These are phyloP conservation scores for Microglena sp. DNA, from an alignment of 139 green algal genomes.

Conservation along the genomic window DNA sequence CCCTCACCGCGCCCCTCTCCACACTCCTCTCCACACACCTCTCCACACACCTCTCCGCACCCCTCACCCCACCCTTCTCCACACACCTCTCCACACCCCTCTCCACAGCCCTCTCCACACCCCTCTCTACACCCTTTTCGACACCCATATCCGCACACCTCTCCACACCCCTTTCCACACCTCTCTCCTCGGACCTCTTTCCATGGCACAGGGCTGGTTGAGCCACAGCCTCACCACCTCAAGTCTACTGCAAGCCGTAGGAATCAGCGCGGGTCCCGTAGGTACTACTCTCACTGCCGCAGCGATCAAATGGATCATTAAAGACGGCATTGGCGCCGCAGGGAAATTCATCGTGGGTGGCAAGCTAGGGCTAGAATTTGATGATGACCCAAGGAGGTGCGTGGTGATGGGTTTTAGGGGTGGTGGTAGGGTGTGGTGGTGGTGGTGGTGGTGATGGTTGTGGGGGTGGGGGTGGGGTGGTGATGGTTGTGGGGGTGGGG, in stretches of 20 bases:
- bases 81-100: not conserved
- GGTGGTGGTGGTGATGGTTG: too few species aligned
- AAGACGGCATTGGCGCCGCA: conserved; percentile 64
- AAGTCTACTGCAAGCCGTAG: conserved; percentile 64
- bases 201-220: conserved; percentile 9
- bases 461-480: too few species aligned
- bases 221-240: conserved; percentile 51
- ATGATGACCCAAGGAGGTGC: conserved; percentile 45
- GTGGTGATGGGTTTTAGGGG: too few species aligned
- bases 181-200: not conserved
- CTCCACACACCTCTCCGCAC: not conserved
- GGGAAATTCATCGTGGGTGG: conserved; percentile 55
- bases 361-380: conserved; percentile 54
- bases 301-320: conserved; percentile 65
- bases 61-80: not conserved
- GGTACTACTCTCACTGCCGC: conserved; percentile 33
- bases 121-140: not conserved
- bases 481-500: too few species aligned
- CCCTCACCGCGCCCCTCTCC: not conserved
- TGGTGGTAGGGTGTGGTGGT: too few species aligned
- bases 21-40: not conserved
- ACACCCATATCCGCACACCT: too few species aligned
- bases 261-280: conserved; percentile 33
- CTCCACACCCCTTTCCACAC: not conserved
- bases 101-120: not conserved